These are phyloP conservation scores for Multifurca ochricompacta DNA, from an alignment of 768 basidiomycete species.

Conservation along the genomic window DNA sequence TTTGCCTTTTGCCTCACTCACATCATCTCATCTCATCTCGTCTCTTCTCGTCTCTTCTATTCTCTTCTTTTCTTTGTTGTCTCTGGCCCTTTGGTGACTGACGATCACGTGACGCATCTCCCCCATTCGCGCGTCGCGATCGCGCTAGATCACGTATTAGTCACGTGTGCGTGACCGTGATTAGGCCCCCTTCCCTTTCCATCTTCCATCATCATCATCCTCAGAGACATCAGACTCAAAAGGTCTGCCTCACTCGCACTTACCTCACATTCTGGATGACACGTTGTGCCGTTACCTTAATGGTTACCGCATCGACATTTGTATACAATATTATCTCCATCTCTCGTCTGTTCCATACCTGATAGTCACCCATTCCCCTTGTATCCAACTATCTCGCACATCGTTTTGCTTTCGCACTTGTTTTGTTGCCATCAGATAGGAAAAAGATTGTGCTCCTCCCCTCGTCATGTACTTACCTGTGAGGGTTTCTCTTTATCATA, in stretches of 20 bases:
- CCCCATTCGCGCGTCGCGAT: background rate
- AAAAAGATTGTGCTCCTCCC: slow-evolving; percentile 4
- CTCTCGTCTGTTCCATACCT: background rate
- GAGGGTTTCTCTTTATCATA: background rate
- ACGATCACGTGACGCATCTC: background rate
- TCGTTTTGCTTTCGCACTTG: slow-evolving; percentile 19
- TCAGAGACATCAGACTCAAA: too few relatives aligned
- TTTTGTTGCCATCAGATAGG: slow-evolving; percentile 13
- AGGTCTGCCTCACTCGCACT: background rate
- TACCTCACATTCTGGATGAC: background rate
- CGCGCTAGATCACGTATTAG: slow-evolving; percentile 5
- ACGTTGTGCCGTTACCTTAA: background rate
- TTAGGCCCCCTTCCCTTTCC: too few relatives aligned
- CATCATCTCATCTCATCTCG: too few relatives aligned
- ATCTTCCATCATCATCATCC: too few relatives aligned
- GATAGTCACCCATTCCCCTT: background rate
- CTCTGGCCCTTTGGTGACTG: background rate
- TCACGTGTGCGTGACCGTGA: slow-evolving; percentile 15
- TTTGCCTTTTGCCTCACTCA: too few relatives aligned
- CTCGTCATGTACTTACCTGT: background rate
- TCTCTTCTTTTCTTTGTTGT: background rate
- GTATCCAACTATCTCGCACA: slow-evolving; percentile 5
- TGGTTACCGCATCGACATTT: background rate
- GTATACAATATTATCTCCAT: background rate
- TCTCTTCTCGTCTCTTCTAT: background rate